These are phyloP conservation scores for Aspergillus fumigatus DNA, from an alignment of 2,329 filamentous ascomycete species.

Conservation along the genomic window DNA sequence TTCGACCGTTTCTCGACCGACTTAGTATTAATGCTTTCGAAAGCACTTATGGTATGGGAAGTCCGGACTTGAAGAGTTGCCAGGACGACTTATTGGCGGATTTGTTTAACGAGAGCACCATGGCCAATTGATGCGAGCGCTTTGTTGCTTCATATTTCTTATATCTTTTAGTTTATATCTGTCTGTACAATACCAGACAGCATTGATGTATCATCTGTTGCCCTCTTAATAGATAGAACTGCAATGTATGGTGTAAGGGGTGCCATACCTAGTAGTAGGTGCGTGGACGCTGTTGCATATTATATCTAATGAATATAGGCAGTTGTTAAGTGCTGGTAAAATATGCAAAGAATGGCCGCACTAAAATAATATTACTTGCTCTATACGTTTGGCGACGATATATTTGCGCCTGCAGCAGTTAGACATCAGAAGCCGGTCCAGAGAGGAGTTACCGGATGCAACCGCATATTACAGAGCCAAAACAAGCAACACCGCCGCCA, in stretches of 20 bases:
- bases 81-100: conserved; percentile 63
- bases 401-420: not conserved
- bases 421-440: not conserved
- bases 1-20: conserved; percentile 85
- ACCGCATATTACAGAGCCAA: conserved; percentile 13
- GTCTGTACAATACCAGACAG: not conserved
- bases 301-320: not conserved
- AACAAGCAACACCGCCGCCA: conserved; percentile 13
- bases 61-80: conserved; percentile 62
- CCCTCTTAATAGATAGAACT: not conserved
- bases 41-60: conserved; percentile 79
- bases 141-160: not conserved
- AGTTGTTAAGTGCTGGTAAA: not conserved
- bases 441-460: conserved; percentile 13
- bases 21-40: conserved; percentile 93
- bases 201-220: not conserved
- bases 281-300: not conserved
- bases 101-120: conserved; percentile 71
- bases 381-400: not conserved
- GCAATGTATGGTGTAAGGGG: not conserved
- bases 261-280: not conserved
- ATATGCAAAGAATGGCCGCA: not conserved
- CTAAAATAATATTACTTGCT: not conserved
- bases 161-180: not conserved
- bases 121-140: conserved; percentile 32